Conservation (phyloP, 768 basidiomycete species). For the Mycena leptocephala region DNA sequence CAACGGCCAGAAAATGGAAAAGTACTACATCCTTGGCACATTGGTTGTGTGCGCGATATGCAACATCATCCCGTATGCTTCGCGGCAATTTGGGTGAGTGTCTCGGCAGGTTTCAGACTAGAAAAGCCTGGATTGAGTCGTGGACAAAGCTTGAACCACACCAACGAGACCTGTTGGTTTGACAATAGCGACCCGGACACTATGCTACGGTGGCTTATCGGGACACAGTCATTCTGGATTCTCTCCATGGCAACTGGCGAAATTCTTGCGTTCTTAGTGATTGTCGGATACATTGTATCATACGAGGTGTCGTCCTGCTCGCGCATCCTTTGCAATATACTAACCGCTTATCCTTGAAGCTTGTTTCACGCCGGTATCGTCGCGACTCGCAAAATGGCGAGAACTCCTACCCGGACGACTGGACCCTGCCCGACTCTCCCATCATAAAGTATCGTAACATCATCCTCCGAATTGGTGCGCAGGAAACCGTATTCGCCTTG, state of each 20-base stretch:
- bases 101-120: not conserved
- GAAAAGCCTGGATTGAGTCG: no score
- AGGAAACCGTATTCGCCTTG: no score
- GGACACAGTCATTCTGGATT: slow-evolving; percentile 45
- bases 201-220: slow-evolving; percentile 43
- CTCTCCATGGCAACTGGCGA: slow-evolving; percentile 38
- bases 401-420: not conserved
- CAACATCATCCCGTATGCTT: slow-evolving; percentile 38
- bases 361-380: not conserved
- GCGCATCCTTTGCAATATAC: no score
- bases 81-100: slow-evolving; percentile 44
- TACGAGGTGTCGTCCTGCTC: slow-evolving; percentile 33
- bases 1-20: slow-evolving; percentile 10
- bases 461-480: slow-evolving; percentile 11
- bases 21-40: slow-evolving; percentile 41
- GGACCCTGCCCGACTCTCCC: not conserved
- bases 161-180: slow-evolving; percentile 42
- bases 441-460: not conserved
- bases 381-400: not conserved
- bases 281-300: slow-evolving; percentile 30
- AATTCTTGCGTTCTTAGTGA: slow-evolving; percentile 34
- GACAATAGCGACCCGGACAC: slow-evolving; percentile 27
- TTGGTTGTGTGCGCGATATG: slow-evolving; percentile 32
- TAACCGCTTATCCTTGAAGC: not conserved
- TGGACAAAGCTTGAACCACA: not conserved